Conservation (phyloP, 2,329 filamentous ascomycete genomes). For the Fusarium cicatricum region DNA sequence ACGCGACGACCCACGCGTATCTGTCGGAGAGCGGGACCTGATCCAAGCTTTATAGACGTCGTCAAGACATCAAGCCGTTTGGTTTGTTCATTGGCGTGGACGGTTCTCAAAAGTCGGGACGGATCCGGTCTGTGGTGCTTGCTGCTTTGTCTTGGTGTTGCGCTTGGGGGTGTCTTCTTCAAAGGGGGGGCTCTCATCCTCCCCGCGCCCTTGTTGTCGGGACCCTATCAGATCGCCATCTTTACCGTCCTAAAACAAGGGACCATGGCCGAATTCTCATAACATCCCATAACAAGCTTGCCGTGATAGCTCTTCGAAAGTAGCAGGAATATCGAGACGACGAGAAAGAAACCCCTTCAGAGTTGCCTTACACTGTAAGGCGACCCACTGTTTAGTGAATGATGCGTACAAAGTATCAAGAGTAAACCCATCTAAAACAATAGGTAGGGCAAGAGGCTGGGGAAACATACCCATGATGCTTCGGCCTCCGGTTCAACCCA, state of each 20-base stretch:
- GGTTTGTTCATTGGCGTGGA: slow-evolving; percentile 29
- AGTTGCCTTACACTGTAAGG: no score
- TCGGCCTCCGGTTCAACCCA: slow-evolving; percentile 1
- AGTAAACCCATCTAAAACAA: not conserved
- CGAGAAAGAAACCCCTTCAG: no score
- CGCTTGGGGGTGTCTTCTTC: slow-evolving; percentile 17
- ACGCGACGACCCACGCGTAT: slow-evolving; percentile 41
- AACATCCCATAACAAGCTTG: slow-evolving; percentile 29
- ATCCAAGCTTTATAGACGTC: slow-evolving; percentile 36
- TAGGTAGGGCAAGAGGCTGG: slow-evolving; percentile 1
- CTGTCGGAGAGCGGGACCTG: slow-evolving; percentile 31
- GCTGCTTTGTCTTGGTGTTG: slow-evolving; percentile 6
- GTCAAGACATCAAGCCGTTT: slow-evolving; percentile 20
- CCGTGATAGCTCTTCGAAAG: slow-evolving; percentile 7
- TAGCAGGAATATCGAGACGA: not conserved
- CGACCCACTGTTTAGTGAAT: not conserved
- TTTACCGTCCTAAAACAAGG: slow-evolving; percentile 17
- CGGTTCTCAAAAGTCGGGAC: slow-evolving; percentile 37
- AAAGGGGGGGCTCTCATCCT: slow-evolving; percentile 25
- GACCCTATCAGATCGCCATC: slow-evolving; percentile 40
- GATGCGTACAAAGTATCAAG: not conserved
- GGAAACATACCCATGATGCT: slow-evolving; percentile 7
- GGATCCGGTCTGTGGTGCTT: slow-evolving; percentile 28
- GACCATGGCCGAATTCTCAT: slow-evolving; percentile 15
- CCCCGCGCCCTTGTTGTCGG: slow-evolving; percentile 22